phyloP scores from a whole-genome alignment of 768 basidiomycete genomes.

The Termitomyces sp. region DNA sequence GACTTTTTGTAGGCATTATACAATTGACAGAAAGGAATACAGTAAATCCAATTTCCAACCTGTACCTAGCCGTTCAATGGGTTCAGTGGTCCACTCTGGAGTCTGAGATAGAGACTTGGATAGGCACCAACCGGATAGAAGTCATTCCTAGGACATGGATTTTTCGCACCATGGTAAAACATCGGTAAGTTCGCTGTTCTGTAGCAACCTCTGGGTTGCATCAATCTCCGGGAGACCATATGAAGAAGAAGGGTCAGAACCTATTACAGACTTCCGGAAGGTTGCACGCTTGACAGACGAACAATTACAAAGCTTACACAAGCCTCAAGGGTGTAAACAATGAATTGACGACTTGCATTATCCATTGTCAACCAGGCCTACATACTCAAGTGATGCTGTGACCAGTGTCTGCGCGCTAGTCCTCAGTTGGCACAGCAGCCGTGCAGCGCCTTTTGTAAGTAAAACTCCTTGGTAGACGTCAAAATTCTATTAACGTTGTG shows the following conservation, averaged over 20 bases:
- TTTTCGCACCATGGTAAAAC: neutral
- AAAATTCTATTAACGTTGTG: too few relatives aligned
- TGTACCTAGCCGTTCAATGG: neutral
- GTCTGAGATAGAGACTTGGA: neutral
- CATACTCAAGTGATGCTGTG: too few relatives aligned
- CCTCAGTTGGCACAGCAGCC: too few relatives aligned
- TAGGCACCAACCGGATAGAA: neutral
- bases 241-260: neutral
- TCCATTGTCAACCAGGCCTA: too few relatives aligned
- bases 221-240: neutral
- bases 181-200: neutral
- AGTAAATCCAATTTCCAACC: neutral
- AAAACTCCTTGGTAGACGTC: too few relatives aligned
- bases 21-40: neutral
- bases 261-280: too few relatives aligned
- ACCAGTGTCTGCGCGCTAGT: too few relatives aligned
- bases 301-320: too few relatives aligned
- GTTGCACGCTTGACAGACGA: neutral
- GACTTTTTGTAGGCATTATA: neutral
- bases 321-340: too few relatives aligned
- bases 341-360: too few relatives aligned
- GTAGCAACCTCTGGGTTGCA: neutral
- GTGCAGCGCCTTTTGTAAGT: too few relatives aligned
- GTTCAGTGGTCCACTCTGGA: too few relatives aligned
- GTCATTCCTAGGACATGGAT: neutral